Base-by-base conservation (phyloP, 352 stramenopile species). In the Phytophthora fragariae region DNA sequence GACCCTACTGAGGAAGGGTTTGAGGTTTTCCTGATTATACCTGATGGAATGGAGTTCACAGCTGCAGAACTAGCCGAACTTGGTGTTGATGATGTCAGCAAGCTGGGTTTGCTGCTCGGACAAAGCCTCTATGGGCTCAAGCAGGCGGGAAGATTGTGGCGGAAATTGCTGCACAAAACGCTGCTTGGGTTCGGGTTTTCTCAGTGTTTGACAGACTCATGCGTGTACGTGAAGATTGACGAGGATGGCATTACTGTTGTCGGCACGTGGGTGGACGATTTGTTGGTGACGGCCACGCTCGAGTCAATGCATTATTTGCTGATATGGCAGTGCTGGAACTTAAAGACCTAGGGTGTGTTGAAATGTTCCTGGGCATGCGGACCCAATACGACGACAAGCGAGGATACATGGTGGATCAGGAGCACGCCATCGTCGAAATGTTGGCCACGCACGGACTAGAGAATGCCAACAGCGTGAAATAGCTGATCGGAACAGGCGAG, bases 91-190 rank as follows among this genome's bases (percentile, higher is more conserved):
- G 65, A 57, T 14, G 11, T 6, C 3, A 55, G n/a, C 10, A 44
- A 81, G 33, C 33, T 79, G 8, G 47, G 52, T 2, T 54, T 81
- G 35, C 15, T 37, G 12, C 50, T 85, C 2, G 15, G 57, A 9
- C 62, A 70, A 12, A 82, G 62, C 24, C 57, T 83, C 0, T 85
- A 83, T 41, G 80, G 77, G 1, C 37, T 80, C 0, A 80, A 80
- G 52, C 77, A 83, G 39, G 69, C 77, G 2, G 72, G 70, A 10
- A 31, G 70, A 0, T 27, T 87, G 31, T 85, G 75, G 79, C n/a
- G 57, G 24, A 58, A 81, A 29, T 27, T 69, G 0, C 39, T 79
- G 17, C 63, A 83, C 44, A n/a, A 63, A 6, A 75, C 49, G 1
- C 47, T 84, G 27, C 1, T 81, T 31, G 11, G 41, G 0, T 24